Evolutionary conservation across 78 protist genomes (phyloP), one percentile per base, ranked within the genome.

Genomic region (Dictyostelium intermedium): DNA sequence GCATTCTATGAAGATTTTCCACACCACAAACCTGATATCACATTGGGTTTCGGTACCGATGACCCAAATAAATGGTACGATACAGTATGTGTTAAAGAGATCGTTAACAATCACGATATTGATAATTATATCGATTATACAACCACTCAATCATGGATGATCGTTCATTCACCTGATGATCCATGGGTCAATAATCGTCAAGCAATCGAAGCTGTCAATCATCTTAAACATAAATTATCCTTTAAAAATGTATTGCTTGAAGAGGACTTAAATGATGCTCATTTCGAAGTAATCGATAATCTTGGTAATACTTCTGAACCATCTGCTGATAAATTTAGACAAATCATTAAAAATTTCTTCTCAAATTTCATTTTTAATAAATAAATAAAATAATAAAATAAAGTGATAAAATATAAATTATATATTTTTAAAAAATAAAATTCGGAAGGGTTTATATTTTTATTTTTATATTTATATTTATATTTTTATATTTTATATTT

Each of bases 81-180:
- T 6, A 72, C 39, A 34, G 1, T 14, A 16, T 13, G 2, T 34
- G 37, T 72, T 34, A 66, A 66, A 23, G 74, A 66, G n/a, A 56
- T 56, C 20, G 25, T 56, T 4, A 56, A 56, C 6, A 56, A 56
- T 20, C n/a, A n/a, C n/a, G n/a, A n/a, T n/a, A n/a, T n/a, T n/a
- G n/a, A n/a, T 74, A n/a, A 20, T 69, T 23, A 14, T 70, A 20
- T 14, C 0, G 32, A 37, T 37, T 56, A 20, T 56, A 34, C 34
- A 25, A n/a, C 70, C 3, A 32, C 11, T 11, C 43, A 43, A n/a
- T 35, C 34, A 10, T 78, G 85, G 87, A n/a, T 89, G 32, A 11
- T 89, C 1, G 63, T 89, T 20, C 94, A 89, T 39, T 45, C 94
- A 32, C 94, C 94, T 43, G 30, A 72, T 8, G 94, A 89, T 45